Evolutionary conservation across 2,329 filamentous ascomycete species (phyloP), one percentile per base, ranked within the genome.

Genomic region (Zasmidium angulare): DNA sequence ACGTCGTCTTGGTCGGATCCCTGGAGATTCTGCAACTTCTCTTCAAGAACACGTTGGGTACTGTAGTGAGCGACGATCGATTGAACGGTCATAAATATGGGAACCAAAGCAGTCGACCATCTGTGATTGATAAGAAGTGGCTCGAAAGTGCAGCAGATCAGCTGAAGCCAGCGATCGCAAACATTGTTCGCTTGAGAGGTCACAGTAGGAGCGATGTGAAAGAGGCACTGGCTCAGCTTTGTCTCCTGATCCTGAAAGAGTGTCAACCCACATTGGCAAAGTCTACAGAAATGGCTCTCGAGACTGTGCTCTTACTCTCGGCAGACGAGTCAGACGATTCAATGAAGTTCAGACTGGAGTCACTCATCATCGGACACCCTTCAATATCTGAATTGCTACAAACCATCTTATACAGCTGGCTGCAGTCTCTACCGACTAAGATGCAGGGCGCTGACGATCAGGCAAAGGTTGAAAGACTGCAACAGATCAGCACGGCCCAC

Each of bases 401-500:
- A 66, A 83, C 82, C 24, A 88, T 85, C 0, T 81, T 96, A 0
- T 89, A 93, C 72, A 87, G 86, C 54, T 97, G 93, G 92, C 83
- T 93, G 22, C 85, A 86, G 1, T 88, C 90, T 46, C 82, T 99
- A 19, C 88, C 93, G 3, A 84, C 92, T 17, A 76, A 91, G 14
- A 93, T 97, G 86, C 91, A 93, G 72, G 85, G 87, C 9, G 89
- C 87, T 65, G 92, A 98, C 68, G 91, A 96, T 66, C 81, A 81
- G n/a, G 79, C 83, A 24, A 96, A 96, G 72, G 82, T 86, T 62
- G 82, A 84, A 56, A 86, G 88, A 1, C 83, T 98, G 23, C 82
- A 83, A 24, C 90, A 93, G 63, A 82, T 99, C n/a, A 84, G 88
- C 14, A 88, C 87, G 50, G 87, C 89, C 0, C 86, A 91, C 54